A percentile compares a stretch with the other conserved stretches of the same genome.
These are phyloP conservation scores for Geopyxis carbonaria DNA, from an alignment of 495 filamentous ascomycete species.

Conservation along the genomic window DNA sequence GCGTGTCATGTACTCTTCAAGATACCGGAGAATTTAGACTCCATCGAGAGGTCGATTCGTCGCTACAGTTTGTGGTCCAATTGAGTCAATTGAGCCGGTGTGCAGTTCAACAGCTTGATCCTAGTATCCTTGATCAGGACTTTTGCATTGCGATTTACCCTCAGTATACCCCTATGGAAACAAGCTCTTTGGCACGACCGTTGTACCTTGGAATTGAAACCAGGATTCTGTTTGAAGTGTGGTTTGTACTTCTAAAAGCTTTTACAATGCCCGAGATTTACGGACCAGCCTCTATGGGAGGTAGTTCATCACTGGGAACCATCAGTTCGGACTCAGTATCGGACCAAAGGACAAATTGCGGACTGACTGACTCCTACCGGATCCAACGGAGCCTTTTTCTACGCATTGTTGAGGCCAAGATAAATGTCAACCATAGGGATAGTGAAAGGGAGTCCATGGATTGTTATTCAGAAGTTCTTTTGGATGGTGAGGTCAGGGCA, in stretches of 20 bases:
- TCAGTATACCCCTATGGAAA: constrained; percentile 54
- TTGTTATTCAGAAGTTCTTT: constrained; percentile 79
- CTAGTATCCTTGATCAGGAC: constrained; percentile 83
- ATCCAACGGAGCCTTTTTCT: constrained; percentile 42
- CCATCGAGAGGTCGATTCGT: constrained; percentile 63
- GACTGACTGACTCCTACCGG: constrained; percentile 29
- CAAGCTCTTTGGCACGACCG: constrained; percentile 46
- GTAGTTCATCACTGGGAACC: constrained; percentile 4
- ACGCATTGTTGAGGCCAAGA: constrained; percentile 42
- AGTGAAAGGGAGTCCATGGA: constrained; percentile 23
- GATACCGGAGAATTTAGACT: constrained; percentile 93
- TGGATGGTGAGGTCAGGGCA: constrained; percentile 78
- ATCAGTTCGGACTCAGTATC: background rate
- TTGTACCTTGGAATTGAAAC: constrained; percentile 78
- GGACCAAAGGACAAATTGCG: background rate
- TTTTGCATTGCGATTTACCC: constrained; percentile 87
- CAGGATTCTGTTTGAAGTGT: constrained; percentile 81
- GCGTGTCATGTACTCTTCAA: constrained; percentile 79
- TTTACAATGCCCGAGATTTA: constrained; percentile 93
- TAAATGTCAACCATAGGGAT: constrained; percentile 19
- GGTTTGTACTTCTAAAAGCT: constrained; percentile 83
- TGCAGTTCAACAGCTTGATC: constrained; percentile 74
- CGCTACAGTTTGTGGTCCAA: constrained; percentile 63
- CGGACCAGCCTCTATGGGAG: constrained; percentile 33
- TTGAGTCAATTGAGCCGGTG: constrained; percentile 78